These are phyloP conservation scores for Monosporascus sp. DNA, from an alignment of 2,329 filamentous ascomycete genomes.

Conservation along the genomic window DNA sequence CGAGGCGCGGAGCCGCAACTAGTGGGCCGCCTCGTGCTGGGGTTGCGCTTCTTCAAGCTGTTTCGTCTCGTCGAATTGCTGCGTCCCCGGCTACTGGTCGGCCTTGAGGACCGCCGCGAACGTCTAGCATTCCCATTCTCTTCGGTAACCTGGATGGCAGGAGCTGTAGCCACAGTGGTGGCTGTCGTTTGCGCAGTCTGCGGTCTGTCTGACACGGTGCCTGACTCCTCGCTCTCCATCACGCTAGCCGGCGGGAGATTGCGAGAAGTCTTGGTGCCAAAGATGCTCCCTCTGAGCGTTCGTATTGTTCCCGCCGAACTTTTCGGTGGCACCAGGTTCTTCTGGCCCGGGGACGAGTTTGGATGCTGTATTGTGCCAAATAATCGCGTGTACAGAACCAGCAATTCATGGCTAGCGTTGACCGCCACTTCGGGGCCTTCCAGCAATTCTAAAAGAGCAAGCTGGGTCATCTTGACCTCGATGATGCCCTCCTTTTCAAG, in stretches of 20 bases:
- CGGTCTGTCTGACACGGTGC: slow-evolving; percentile 30
- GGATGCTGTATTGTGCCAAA: slow-evolving; percentile 56
- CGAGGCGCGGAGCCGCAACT: slow-evolving; percentile 37
- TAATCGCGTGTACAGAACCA: slow-evolving; percentile 74
- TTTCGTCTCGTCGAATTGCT: slow-evolving; percentile 45
- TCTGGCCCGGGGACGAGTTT: slow-evolving; percentile 31
- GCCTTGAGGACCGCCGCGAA: slow-evolving; percentile 27
- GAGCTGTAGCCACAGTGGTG: slow-evolving; percentile 51
- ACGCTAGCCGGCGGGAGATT: slow-evolving; percentile 34
- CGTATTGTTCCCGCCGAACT: slow-evolving; percentile 66
- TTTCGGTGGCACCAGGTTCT: slow-evolving; percentile 51
- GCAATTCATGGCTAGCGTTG: slow-evolving; percentile 79
- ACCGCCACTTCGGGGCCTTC: slow-evolving; percentile 83
- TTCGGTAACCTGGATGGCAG: slow-evolving; percentile 72
- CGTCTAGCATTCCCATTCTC: slow-evolving; percentile 47
- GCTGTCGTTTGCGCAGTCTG: slow-evolving; percentile 39
- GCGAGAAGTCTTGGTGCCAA: slow-evolving; percentile 48
- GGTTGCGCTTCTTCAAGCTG: slow-evolving; percentile 49
- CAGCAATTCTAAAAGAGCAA: slow-evolving; percentile 74
- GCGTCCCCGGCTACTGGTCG: slow-evolving; percentile 34
- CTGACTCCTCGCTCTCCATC: slow-evolving; percentile 23
- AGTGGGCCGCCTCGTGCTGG: slow-evolving; percentile 40
- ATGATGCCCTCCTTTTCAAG: slow-evolving; percentile 81
- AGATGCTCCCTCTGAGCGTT: slow-evolving; percentile 70
- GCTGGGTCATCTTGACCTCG: slow-evolving; percentile 94